Conservation (phyloP, 2,329 filamentous ascomycete species). For the Byssothecium circinans region DNA sequence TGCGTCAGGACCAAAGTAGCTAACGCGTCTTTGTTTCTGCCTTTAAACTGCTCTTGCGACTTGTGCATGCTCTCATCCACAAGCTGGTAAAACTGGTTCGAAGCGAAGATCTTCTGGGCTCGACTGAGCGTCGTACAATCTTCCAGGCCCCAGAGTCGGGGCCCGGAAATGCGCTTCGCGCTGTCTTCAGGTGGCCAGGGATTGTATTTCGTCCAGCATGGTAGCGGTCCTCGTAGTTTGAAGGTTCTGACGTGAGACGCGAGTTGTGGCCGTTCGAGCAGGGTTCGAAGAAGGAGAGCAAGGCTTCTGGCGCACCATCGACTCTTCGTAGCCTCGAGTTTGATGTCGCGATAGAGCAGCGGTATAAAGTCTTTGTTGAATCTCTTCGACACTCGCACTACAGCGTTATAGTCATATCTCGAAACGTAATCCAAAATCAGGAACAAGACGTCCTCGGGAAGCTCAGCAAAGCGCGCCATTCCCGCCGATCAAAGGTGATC, state of each 20-base stretch:
- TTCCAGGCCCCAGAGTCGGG: constrained; percentile 28
- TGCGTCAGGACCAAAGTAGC: constrained; percentile 24
- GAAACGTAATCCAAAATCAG: constrained; percentile 20
- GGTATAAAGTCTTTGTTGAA: constrained; percentile 16
- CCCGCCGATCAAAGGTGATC: constrained; percentile 1
- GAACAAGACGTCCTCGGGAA: constrained; percentile 17
- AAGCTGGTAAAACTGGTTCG: constrained; percentile 25
- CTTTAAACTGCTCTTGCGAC: constrained; percentile 19
- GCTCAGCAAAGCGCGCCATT: constrained; percentile 21
- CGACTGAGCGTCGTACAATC: constrained; percentile 18
- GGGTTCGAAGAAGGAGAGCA: constrained; percentile 23
- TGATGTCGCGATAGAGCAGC: constrained; percentile 24
- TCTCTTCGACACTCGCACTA: constrained; percentile 17
- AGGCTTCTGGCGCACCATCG: constrained; percentile 22
- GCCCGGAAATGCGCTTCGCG: constrained; percentile 3
- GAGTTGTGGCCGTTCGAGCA: constrained; percentile 22
- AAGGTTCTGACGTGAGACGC: constrained; percentile 16
- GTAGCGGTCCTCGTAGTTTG: constrained; percentile 17
- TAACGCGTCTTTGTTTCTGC: constrained; percentile 25
- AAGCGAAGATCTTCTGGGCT: constrained; percentile 19
- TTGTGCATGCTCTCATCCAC: constrained; percentile 28
- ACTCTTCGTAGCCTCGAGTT: constrained; percentile 20
- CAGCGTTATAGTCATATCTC: constrained; percentile 12
- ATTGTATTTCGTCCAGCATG: constrained; percentile 25
- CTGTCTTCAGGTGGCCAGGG: constrained; percentile 18